Conservation (phyloP, 2,329 filamentous ascomycete genomes). For the Fusarium pininemorale region DNA sequence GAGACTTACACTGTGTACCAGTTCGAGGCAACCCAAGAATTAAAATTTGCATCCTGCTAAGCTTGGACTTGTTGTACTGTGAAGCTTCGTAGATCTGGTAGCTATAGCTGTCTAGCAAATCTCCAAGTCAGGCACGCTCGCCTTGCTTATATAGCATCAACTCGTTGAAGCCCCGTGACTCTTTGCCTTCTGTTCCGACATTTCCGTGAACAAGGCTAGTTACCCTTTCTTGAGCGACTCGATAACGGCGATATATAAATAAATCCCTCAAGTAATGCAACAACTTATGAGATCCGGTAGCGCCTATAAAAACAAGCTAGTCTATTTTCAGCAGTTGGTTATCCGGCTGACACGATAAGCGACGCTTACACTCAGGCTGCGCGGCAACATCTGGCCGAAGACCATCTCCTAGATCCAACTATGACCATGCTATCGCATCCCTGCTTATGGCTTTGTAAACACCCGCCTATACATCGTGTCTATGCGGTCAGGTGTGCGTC, state of each 20-base stretch:
- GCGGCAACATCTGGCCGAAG: background rate
- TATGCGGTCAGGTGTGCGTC: fast-evolving
- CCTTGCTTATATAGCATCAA: background rate
- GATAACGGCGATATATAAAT: too few species aligned
- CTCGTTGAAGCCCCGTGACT: background rate
- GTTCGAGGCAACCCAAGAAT: background rate
- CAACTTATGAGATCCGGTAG: background rate
- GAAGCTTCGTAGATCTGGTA: fast-evolving
- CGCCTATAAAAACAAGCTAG: background rate
- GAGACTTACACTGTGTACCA: background rate
- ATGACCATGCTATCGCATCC: background rate
- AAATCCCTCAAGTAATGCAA: background rate
- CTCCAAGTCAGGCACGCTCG: background rate
- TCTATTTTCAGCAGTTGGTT: background rate
- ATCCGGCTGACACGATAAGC: background rate
- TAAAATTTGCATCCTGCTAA: background rate
- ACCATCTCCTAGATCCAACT: background rate
- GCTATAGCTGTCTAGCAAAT: fast-evolving
- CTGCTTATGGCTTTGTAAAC: background rate
- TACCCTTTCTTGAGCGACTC: too few species aligned
- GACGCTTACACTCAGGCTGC: background rate
- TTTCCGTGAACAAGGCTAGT: background rate
- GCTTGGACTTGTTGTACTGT: fast-evolving
- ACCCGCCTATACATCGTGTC: background rate
- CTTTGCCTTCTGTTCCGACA: background rate